Evolutionary conservation across 2,329 filamentous ascomycete genomes (phyloP).

Genomic region (Phialocephala subalpina): DNA sequence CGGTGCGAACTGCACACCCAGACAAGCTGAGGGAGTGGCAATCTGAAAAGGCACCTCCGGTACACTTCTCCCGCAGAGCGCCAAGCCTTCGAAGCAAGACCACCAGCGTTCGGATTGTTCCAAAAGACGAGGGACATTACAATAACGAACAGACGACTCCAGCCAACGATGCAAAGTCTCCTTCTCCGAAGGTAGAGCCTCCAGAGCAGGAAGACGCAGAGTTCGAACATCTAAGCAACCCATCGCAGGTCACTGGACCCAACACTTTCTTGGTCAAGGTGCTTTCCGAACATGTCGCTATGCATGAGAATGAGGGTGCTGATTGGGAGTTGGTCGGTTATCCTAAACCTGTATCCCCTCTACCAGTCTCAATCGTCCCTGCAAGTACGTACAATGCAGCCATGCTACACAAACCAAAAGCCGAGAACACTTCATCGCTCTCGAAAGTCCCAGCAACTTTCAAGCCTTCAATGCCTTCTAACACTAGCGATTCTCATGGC

Average conservation of each 20-base stretch:
- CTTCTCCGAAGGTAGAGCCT: background rate
- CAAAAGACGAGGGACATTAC: background rate
- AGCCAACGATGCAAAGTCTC: background rate
- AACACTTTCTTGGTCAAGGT: conserved; percentile 10
- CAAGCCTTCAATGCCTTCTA: background rate
- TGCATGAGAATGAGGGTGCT: background rate
- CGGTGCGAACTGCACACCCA: background rate
- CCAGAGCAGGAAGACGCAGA: background rate
- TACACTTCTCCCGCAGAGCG: background rate
- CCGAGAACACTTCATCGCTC: too few species aligned
- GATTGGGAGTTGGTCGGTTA: conserved; percentile 7
- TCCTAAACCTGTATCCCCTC: background rate
- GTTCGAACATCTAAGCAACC: background rate
- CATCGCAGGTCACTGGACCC: background rate
- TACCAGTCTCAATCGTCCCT: background rate
- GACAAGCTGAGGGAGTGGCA: background rate
- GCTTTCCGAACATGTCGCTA: background rate
- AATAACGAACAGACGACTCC: background rate
- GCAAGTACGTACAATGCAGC: too few species aligned
- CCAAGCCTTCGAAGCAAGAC: background rate
- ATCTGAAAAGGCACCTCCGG: background rate
- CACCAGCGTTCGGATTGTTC: background rate
- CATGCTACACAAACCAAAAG: too few species aligned
- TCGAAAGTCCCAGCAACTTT: background rate
- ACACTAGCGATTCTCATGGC: too few species aligned